Evolutionary conservation across 306 rosid genomes (phyloP).

Genomic region (Casuarina cunninghamiana): DNA sequence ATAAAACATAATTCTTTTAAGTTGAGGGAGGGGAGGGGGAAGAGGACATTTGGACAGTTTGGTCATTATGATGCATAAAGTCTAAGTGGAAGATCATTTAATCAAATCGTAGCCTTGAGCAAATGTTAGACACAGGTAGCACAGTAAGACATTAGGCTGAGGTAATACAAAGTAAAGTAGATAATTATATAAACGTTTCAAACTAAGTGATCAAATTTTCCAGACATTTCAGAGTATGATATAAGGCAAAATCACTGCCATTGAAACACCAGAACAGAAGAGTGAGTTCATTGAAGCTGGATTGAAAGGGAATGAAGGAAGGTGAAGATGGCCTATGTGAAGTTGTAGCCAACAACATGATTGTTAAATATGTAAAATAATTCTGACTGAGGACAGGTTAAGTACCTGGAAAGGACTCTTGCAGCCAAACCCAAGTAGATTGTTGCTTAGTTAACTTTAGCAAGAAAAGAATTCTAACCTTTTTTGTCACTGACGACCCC

Average conservation of each 20-base stretch:
- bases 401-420: neutral
- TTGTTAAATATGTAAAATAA: neutral
- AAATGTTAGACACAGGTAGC: neutral
- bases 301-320: neutral
- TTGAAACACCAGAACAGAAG: neutral
- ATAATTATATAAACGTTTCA: neutral
- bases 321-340: neutral
- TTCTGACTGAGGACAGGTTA: neutral
- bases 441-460: too few species aligned
- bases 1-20: neutral
- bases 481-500: slow-evolving; percentile 26
- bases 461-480: slow-evolving; percentile 27
- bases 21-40: too few species aligned
- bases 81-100: neutral
- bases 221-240: neutral
- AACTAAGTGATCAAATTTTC: neutral
- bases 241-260: neutral
- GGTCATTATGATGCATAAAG: neutral
- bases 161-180: neutral
- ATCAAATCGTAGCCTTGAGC: neutral
- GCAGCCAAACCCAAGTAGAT: neutral
- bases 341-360: neutral
- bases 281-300: neutral
- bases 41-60: neutral
- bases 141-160: neutral